A percentile compares a stretch with the other conserved stretches of the same genome.
Evolutionary conservation across 2,329 filamentous ascomycete species (phyloP).

Genomic region (Diplodia corticola): DNA sequence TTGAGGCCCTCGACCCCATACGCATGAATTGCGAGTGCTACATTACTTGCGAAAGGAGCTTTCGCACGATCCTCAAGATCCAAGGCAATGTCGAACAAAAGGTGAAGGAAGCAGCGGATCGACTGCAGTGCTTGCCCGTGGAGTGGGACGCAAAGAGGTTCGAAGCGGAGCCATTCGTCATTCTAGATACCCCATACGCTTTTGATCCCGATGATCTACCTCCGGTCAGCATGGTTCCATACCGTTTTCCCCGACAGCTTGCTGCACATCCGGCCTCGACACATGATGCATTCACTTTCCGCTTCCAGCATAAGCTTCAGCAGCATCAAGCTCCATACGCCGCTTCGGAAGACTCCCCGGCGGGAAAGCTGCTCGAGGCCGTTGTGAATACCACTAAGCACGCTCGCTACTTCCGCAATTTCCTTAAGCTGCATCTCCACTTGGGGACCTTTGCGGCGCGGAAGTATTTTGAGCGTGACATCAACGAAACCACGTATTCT

Average conservation of each 20-base stretch:
- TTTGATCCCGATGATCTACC: background rate
- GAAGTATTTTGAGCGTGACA: background rate
- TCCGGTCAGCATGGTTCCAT: background rate
- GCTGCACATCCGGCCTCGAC: background rate
- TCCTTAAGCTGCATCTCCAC: background rate
- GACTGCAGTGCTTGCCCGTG: constrained; percentile 29
- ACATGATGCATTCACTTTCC: background rate
- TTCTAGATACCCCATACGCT: constrained; percentile 24
- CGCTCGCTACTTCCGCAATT: background rate
- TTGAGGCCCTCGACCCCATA: constrained; percentile 33
- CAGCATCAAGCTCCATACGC: background rate
- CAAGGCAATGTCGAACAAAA: constrained; percentile 25
- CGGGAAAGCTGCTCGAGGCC: background rate
- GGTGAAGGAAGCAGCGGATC: constrained; percentile 29
- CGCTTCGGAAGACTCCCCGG: background rate
- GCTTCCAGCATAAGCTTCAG: background rate
- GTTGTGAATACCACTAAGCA: background rate
- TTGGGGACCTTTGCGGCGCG: constrained; percentile 12
- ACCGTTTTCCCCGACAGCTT: background rate
- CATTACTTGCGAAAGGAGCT: constrained; percentile 27
- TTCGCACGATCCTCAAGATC: constrained; percentile 30
- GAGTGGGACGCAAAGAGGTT: constrained; percentile 27
- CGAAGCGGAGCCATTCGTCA: constrained; percentile 26
- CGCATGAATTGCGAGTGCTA: constrained; percentile 33
- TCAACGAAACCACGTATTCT: background rate